Evolutionary conservation across 495 filamentous ascomycete genomes (phyloP).

Genomic region (Talaromyces stipitatus): DNA sequence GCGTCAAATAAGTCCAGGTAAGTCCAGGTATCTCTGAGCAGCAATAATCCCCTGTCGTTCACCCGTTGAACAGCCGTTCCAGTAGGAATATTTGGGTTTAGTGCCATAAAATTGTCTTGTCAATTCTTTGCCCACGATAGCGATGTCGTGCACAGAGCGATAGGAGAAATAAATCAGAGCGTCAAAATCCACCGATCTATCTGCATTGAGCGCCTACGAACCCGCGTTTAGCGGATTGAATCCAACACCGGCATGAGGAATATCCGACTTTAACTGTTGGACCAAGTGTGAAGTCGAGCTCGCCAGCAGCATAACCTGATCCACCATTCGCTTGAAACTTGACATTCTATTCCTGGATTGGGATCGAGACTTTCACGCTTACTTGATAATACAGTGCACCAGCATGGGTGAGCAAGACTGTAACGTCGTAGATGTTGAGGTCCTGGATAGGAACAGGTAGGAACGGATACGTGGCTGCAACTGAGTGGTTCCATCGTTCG

Average conservation of each 20-base stretch:
- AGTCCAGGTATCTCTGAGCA: slow-evolving; percentile 33
- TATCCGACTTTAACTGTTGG: slow-evolving; percentile 25
- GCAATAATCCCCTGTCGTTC: slow-evolving; percentile 37
- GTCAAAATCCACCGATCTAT: slow-evolving; percentile 34
- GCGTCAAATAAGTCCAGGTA: slow-evolving; percentile 55
- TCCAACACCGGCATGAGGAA: slow-evolving; percentile 22
- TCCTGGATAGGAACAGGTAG: not conserved
- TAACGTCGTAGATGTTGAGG: slow-evolving; percentile 35
- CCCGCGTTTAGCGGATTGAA: not conserved
- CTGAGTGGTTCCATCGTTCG: slow-evolving; percentile 1
- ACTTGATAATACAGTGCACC: slow-evolving; percentile 30
- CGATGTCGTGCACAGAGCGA: slow-evolving; percentile 27
- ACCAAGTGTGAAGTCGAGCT: slow-evolving; percentile 6
- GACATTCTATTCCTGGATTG: slow-evolving; percentile 31
- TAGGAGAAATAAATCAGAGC: slow-evolving; percentile 30
- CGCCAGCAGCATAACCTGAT: slow-evolving; percentile 30
- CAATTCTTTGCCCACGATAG: slow-evolving; percentile 12
- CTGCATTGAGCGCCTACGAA: slow-evolving; percentile 29
- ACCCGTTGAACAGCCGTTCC: slow-evolving; percentile 39
- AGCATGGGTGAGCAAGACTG: slow-evolving; percentile 35
- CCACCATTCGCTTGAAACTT: slow-evolving; percentile 36
- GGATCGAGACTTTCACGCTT: slow-evolving; percentile 28
- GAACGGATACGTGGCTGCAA: not conserved
- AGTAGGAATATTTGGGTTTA: slow-evolving; percentile 28
- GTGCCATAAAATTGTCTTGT: slow-evolving; percentile 11